Base-by-base conservation (phyloP, 805 yeast species). In the Candida schatavii region DNA sequence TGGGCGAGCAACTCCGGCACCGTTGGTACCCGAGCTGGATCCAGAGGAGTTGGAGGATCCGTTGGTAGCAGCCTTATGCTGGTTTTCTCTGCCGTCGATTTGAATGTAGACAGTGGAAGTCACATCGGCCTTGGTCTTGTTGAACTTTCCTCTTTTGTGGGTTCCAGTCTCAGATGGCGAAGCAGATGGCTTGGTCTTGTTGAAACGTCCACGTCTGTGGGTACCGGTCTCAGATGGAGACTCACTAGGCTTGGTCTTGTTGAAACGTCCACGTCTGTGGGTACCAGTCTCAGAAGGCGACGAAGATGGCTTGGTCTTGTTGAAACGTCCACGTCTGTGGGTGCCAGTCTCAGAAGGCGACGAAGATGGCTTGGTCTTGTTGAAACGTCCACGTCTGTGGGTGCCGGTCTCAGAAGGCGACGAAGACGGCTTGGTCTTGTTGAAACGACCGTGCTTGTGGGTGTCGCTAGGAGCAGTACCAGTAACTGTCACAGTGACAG, bases 401-500 rank as follows among this genome's bases (percentile, higher is more conserved):
- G 83, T 78, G 43, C 73, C 71, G 27, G 44, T 62, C 48, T 45
- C 41, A 22, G 56, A 38, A 14, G 56, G 26, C 17, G 49, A 43
- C 17, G 57, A 13, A 14, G 57, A 27, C 25, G 43, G 33, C 68
- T 41, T 72, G 66, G 54, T 77, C 62, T 76, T 73, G 70, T 78
- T 68, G 57, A 78, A 78, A 56, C 70, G 71, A 50, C 86, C 86
- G 49, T 68, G 69, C 47, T 61, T 72, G 68, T 80, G 81, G 33
- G 83, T 78, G 44, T 59, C 52, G 44, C 54, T 57, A 28, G 55
- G 45, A 47, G 62, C 68, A 47, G 57, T 55, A 46, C 62, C 68
- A 46, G 57, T 55, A 45, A 55, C 66, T 42, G 66, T 71, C 50
- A 57, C 57, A 39, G 66, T 59, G 35, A 51, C 59, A 35, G 57